These are phyloP conservation scores for Leishmania aethiopica DNA, from an alignment of 208 protist species.

Conservation along the genomic window DNA sequence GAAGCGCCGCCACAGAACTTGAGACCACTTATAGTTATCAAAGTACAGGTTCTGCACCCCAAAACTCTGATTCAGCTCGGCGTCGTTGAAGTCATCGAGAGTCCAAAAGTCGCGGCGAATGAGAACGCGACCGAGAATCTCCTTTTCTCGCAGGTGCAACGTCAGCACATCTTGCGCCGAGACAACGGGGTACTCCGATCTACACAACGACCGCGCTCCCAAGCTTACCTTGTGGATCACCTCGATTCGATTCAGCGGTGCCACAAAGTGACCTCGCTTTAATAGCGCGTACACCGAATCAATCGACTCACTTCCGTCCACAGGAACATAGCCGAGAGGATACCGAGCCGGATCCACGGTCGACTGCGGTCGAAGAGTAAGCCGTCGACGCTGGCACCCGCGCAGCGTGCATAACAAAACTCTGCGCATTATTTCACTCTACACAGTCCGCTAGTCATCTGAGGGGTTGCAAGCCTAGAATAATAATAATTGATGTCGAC, in stretches of 20 bases:
- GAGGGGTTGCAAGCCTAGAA: neutral
- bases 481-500: neutral
- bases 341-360: constrained; percentile 46
- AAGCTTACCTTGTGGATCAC: constrained; percentile 63
- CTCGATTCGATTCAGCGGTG: constrained; percentile 77
- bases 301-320: constrained; percentile 80
- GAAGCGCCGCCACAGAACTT: constrained; percentile 87
- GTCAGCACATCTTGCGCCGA: constrained; percentile 54
- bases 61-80: constrained; percentile 86
- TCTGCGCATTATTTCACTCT: neutral
- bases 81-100: constrained; percentile 88
- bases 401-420: neutral
- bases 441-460: neutral
- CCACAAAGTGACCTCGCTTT: constrained; percentile 79
- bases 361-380: constrained; percentile 41
- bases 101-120: constrained; percentile 89
- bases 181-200: constrained; percentile 70
- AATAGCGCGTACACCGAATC: constrained; percentile 78
- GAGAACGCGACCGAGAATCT: constrained; percentile 67
- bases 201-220: constrained; percentile 52
- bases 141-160: constrained; percentile 44
- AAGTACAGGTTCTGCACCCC: constrained; percentile 91
- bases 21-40: constrained; percentile 93
- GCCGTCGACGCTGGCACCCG: neutral
- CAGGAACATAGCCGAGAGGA: constrained; percentile 79